phyloP scores from a whole-genome alignment of 148 eudicot species.

The Diospyros kaki region DNA sequence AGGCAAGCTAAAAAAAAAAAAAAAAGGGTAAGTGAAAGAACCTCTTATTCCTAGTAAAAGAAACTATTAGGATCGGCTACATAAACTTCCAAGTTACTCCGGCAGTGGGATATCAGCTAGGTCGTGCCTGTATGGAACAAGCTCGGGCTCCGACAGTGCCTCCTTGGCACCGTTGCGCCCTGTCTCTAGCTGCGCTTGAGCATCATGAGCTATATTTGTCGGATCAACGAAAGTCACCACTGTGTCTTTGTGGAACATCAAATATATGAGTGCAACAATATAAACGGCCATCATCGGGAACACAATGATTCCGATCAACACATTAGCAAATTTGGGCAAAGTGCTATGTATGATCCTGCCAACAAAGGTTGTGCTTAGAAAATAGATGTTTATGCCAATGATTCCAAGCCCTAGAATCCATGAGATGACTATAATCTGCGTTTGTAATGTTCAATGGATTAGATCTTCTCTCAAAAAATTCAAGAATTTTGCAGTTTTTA shows the following conservation, averaged over 20 bases:
- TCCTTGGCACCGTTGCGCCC: too few species aligned
- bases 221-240: slow-evolving; percentile 57
- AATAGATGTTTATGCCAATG: slow-evolving; percentile 84
- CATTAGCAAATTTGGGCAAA: slow-evolving; percentile 67
- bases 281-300: slow-evolving; percentile 80
- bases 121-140: too few species aligned
- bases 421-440: slow-evolving; percentile 66
- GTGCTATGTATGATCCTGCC: slow-evolving; percentile 69
- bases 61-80: too few species aligned
- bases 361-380: slow-evolving; percentile 58
- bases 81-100: too few species aligned
- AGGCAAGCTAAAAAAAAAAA: too few species aligned
- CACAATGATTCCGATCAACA: slow-evolving; percentile 64
- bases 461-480: too few species aligned
- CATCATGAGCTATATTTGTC: slow-evolving; percentile 24
- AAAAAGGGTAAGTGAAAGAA: too few species aligned
- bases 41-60: too few species aligned
- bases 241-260: slow-evolving; percentile 63
- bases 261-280: slow-evolving; percentile 50
- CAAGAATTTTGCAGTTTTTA: too few species aligned
- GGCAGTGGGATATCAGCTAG: too few species aligned
- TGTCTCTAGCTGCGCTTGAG: slow-evolving; percentile 8
- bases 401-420: slow-evolving; percentile 81
- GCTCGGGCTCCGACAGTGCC: too few species aligned
- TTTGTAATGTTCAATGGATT: too few species aligned